phyloP scores from a whole-genome alignment of 257 asterid species.

The Solanum paucissectum region DNA sequence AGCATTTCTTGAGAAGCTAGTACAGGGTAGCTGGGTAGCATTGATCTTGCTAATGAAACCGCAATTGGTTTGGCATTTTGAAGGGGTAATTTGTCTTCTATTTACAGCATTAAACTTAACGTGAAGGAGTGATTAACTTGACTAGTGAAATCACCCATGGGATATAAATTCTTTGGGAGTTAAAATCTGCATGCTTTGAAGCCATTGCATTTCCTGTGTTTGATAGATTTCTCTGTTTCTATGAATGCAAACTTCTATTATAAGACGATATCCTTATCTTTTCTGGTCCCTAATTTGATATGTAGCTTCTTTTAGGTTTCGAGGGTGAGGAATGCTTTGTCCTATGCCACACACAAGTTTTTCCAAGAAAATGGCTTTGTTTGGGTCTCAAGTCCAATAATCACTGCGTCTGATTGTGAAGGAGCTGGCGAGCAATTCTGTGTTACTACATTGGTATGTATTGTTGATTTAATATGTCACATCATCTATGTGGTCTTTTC shows the following conservation, averaged over 20 bases:
- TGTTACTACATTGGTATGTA: conserved; percentile 92
- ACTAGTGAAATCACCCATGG: not conserved
- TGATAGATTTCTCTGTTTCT: not conserved
- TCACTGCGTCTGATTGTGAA: conserved; percentile 99
- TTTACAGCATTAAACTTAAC: not conserved
- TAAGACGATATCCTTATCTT: not conserved
- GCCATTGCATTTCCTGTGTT: not conserved
- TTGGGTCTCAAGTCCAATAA: conserved; percentile 96
- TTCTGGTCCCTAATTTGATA: not conserved
- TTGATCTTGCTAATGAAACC: not conserved
- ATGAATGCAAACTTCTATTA: not conserved
- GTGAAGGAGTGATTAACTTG: not conserved
- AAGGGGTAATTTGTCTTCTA: not conserved
- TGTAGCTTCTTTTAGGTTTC: conserved; percentile 54
- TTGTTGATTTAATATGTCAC: not conserved
- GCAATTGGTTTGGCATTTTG: not conserved
- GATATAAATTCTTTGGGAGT: not conserved
- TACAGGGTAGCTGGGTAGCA: not conserved
- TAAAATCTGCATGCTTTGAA: not conserved
- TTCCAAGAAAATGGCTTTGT: conserved; percentile 93
- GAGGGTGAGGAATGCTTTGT: conserved; percentile 89
- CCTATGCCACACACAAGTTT: conserved; percentile 90
- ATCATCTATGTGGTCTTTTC: not conserved
- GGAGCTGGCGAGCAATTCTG: conserved; percentile 99
- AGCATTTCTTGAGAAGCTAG: not conserved